Evolutionary conservation across 225 moss, liverwort and hornwort genomes (phyloP), one percentile per base, ranked within the genome.

Genomic region (Physcomitrellopsis africana): DNA sequence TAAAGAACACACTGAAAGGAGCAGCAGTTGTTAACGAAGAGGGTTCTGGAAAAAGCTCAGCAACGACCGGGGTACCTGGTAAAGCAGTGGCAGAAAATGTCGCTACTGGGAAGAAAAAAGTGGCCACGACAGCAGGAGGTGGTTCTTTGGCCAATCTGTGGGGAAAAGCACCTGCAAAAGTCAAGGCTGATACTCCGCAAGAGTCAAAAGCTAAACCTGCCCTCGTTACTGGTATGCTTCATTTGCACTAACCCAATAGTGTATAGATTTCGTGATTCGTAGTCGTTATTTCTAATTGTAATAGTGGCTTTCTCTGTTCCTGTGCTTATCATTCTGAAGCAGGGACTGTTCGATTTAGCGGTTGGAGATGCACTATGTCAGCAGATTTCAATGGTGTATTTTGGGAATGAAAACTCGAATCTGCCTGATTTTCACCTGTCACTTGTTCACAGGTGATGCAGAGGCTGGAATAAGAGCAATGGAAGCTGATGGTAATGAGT

Each of bases 91-190:
- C 74, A 9, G 85, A 85, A 24, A 78, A 82, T 78, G 82, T 63
- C 64, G 53, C 74, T 29, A 27, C 20, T 68, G 89, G 83, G 23
- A 99, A 93, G 85, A 87, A 89, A 75, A 95, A 94, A 86, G 49
- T 70, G 49, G 83, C 82, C 81, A 80, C 68, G 24, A 41, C 76
- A 68, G 86, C 68, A 75, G 85, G 87, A 32, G 85, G 83, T 17
- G 79, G 87, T 32, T 83, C 99, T 62, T 85, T 99, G 75, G 89
- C 93, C 32, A 99, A 89, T 72, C 76, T 99, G 74, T 99, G 99
- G 99, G 95, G 95, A 8, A 93, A 87, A 84, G 95, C 92, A 74
- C 88, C 97, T 46, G 75, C 80, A 18, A 94, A 94, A 85, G 67
- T 82, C 15, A 91, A 87, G 73, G 61, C 49, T 57, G 42, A 77